Conservation (phyloP, 805 yeast species). For the Candida cerambycidarum region DNA sequence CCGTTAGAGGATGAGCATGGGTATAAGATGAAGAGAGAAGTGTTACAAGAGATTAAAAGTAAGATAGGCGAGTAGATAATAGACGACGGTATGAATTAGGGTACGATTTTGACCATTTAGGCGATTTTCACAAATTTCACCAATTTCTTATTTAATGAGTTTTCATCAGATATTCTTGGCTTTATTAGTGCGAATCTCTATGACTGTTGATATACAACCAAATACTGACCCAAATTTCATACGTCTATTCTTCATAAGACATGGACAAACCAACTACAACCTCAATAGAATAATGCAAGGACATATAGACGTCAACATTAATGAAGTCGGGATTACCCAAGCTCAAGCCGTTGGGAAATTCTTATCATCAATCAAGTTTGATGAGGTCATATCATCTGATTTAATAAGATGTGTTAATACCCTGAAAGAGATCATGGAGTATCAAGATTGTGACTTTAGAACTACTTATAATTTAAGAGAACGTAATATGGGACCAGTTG, state of each 20-base stretch:
- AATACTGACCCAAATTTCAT: constrained; percentile 38
- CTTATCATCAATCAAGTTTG: constrained; percentile 40
- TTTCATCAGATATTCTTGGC: too few species aligned
- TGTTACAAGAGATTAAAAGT: constrained; percentile 29
- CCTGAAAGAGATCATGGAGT: constrained; percentile 37
- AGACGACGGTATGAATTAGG: too few species aligned
- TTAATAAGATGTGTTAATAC: constrained; percentile 64
- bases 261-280: constrained; percentile 83
- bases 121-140: too few species aligned
- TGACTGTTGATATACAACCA: constrained; percentile 21
- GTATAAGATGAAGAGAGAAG: constrained; percentile 67
- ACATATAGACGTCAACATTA: constrained; percentile 65
- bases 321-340: constrained; percentile 60
- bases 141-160: too few species aligned
- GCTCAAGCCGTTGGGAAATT: constrained; percentile 54
- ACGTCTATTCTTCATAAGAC: constrained; percentile 68
- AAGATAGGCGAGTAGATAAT: background rate
- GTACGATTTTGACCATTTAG: too few species aligned
- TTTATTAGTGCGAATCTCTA: constrained; percentile 9
- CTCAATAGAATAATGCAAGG: constrained; percentile 73
- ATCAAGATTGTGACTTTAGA: constrained; percentile 17
- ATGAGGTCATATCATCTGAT: constrained; percentile 52
- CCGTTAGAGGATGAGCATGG: constrained; percentile 65
- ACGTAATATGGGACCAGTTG: constrained; percentile 71
- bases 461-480: constrained; percentile 58